These are phyloP conservation scores for Aegilops speltoides DNA, from an alignment of 176 grass and related monocot genomes.

Conservation along the genomic window DNA sequence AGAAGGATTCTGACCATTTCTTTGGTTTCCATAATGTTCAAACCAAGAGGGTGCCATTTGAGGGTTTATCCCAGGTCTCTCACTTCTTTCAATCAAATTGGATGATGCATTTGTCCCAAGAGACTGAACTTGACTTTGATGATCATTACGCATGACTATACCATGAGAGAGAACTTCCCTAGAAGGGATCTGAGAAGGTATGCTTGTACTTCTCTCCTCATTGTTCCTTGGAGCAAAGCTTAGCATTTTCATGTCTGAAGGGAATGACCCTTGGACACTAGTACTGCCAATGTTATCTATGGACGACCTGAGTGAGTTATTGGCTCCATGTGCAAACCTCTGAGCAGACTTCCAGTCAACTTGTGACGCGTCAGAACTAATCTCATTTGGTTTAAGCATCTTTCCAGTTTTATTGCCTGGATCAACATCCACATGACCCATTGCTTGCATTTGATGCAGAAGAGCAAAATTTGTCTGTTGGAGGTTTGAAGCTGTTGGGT, in stretches of 20 bases:
- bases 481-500: conserved; percentile 52
- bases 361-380: conserved; percentile 54
- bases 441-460: conserved; percentile 78
- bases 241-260: conserved; percentile 74
- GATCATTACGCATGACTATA: conserved; percentile 43
- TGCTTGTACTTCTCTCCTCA: conserved; percentile 47
- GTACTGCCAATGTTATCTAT: conserved; percentile 47
- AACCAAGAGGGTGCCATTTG: conserved; percentile 95
- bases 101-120: conserved; percentile 35
- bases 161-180: conserved; percentile 41
- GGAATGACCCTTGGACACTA: conserved; percentile 42
- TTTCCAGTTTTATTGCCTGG: conserved; percentile 60
- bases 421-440: conserved; percentile 63
- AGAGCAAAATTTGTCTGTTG: conserved; percentile 76
- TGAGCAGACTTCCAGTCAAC: conserved; percentile 63
- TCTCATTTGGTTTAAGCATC: conserved; percentile 50
- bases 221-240: conserved; percentile 71
- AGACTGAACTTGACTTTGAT: conserved; percentile 47
- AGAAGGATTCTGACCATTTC: conserved; percentile 62
- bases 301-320: conserved; percentile 38
- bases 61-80: conserved; percentile 67
- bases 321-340: conserved; percentile 60
- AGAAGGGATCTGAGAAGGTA: conserved; percentile 44
- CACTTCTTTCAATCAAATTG: conserved; percentile 52
- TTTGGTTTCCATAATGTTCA: conserved; percentile 62